Evolutionary conservation across 148 eudicot species (phyloP).

Genomic region (Silene latifolia): DNA sequence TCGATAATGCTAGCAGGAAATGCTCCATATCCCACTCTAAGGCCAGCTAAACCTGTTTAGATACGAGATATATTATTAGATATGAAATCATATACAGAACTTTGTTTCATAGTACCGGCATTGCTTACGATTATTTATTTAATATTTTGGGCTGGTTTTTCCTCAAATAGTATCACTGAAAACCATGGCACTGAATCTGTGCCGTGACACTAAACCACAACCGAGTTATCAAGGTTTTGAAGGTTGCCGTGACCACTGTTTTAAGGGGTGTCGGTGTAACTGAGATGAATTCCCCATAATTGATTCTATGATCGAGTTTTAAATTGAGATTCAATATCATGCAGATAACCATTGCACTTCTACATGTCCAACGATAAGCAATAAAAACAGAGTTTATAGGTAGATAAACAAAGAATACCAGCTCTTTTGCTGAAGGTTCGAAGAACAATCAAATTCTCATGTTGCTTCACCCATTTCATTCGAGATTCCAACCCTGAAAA

Average conservation of each 20-base stretch:
- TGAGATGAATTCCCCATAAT: too few relatives aligned
- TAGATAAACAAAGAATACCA: constrained; percentile 41
- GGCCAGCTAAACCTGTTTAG: constrained; percentile 78
- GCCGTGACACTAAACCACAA: background rate
- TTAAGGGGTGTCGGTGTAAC: too few relatives aligned
- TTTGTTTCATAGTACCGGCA: too few relatives aligned
- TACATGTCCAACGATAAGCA: constrained; percentile 11
- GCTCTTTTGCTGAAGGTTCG: constrained; percentile 97
- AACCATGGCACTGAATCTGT: too few relatives aligned
- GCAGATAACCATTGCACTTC: background rate
- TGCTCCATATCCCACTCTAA: constrained; percentile 93
- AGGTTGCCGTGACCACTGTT: too few relatives aligned
- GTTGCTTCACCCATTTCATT: constrained; percentile 93
- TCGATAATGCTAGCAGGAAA: constrained; percentile 86
- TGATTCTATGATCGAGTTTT: too few relatives aligned
- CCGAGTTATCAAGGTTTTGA: too few relatives aligned
- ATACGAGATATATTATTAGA: constrained; percentile 10
- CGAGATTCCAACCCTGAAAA: constrained; percentile 77
- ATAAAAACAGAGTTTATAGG: background rate
- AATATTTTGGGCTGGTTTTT: background rate
- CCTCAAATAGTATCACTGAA: too few relatives aligned
- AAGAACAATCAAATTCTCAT: constrained; percentile 88
- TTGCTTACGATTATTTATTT: too few relatives aligned
- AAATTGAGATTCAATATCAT: too few relatives aligned
- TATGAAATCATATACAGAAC: background rate